Percentiles rank a stretch among this genome's conserved stretches.
Conservation (phyloP, 192 early-diverging fungal genomes). For the Rhizophagus clarus region DNA sequence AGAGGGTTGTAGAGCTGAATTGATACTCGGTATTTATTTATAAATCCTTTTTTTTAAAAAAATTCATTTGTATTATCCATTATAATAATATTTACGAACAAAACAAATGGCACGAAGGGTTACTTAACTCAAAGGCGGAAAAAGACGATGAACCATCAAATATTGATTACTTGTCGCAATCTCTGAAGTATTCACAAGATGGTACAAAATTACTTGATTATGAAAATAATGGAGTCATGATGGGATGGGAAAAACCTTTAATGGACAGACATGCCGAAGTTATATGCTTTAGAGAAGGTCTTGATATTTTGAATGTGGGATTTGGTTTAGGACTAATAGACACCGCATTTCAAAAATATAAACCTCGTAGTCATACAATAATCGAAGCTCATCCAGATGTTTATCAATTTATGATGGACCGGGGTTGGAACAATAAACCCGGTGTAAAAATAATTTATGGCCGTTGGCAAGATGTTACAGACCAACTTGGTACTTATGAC, state of each 20-base stretch:
- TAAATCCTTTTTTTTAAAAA: slow-evolving; percentile 36
- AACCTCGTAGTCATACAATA: slow-evolving; percentile 80
- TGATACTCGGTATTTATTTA: slow-evolving; percentile 62
- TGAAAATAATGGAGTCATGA: slow-evolving; percentile 94
- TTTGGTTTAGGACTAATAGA: slow-evolving; percentile 96
- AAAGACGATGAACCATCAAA: slow-evolving; percentile 58
- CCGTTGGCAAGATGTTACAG: slow-evolving; percentile 87
- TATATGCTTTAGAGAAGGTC: slow-evolving; percentile 62
- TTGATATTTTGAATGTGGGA: slow-evolving; percentile 73
- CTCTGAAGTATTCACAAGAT: slow-evolving; percentile 74
- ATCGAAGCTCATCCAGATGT: slow-evolving; percentile 99
- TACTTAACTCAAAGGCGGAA: slow-evolving; percentile 32
- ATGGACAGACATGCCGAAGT: slow-evolving; percentile 88
- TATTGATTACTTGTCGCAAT: slow-evolving; percentile 74
- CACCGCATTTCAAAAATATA: slow-evolving; percentile 70
- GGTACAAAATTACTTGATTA: slow-evolving; percentile 81
- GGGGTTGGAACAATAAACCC: slow-evolving; percentile 86
- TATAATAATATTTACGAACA: slow-evolving; percentile 18
- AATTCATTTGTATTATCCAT: neutral
- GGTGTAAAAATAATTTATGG: slow-evolving; percentile 87
- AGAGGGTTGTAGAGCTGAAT: slow-evolving; percentile 84
- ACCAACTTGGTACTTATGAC: slow-evolving; percentile 78
- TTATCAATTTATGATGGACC: slow-evolving; percentile 78
- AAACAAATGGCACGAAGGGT: slow-evolving; percentile 12
- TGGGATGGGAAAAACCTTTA: slow-evolving; percentile 95